Base-by-base conservation (phyloP, 345 rosid genomes). In the Ailanthus altissimus region DNA sequence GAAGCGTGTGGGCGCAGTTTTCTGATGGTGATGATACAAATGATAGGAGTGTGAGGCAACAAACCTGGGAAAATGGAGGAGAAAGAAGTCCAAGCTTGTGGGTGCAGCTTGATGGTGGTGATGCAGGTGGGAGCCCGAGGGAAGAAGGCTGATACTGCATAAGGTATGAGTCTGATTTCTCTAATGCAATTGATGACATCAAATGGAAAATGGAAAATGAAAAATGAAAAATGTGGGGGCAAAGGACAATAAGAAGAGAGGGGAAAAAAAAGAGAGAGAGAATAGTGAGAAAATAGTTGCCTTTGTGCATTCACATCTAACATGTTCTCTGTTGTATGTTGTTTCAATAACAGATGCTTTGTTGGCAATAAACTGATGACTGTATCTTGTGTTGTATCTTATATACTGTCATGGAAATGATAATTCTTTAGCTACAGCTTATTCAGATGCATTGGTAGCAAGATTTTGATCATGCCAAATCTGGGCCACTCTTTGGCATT, bases 1-100 rank as follows among this genome's bases (percentile, higher is more conserved):
- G 81, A 67, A 90, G 90, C 8, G 91, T 88, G 36, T 90, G 97
- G 93, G 93, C 74, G 4, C 93, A 90, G 62, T 86, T 84, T 73
- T 88, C 93, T 11, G 93, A 91, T 23, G 91, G 92, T 28, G 92
- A 89, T 38, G 93, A 88, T 18, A 89, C 92, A 9, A 86, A 85
- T 38, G 89, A 86, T 60, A 79, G 88, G 58, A 83, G 89, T 56
- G 84, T 73, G 72, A 83, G 93, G 80, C 96, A 89, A 67, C 87
- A 80, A 32, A 32, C 83, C 0, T 89, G 88, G 90, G 98, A 91
- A 71, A 91, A 89, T 51, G 88, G 86, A 40, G 92, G 83, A 72
- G 94, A 90, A 76, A 86, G 91, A 83, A 89, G 85, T 79, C 86
- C 69, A 73, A 84, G 86, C 73, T 67, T 90, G 75, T 90, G 97